Evolutionary conservation across 169 alveolate species (phyloP).

Genomic region (Plasmodium ovale): DNA sequence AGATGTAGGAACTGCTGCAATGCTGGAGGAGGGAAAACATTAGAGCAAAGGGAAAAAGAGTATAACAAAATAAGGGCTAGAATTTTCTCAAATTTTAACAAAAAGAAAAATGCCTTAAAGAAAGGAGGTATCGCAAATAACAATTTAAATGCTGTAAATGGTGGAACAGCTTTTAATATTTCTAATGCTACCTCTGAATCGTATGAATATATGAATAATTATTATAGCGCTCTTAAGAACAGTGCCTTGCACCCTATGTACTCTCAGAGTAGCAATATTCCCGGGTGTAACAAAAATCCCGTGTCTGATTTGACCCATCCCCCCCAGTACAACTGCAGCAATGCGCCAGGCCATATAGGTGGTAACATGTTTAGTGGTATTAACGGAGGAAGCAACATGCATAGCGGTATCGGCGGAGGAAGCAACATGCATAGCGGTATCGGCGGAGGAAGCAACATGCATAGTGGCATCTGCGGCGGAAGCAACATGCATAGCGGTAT

Average conservation of each 20-base stretch:
- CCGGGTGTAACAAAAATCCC: background rate
- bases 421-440: too few species aligned
- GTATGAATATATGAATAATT: slow-evolving; percentile 10
- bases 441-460: too few species aligned
- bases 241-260: background rate
- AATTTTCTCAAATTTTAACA: slow-evolving; percentile 55
- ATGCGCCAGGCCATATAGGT: too few species aligned
- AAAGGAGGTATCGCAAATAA: background rate
- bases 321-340: background rate
- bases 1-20: background rate
- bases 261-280: background rate
- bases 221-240: slow-evolving; percentile 4
- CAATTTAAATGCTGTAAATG: background rate
- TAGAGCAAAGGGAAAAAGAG: slow-evolving; percentile 60
- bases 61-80: slow-evolving; percentile 63
- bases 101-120: slow-evolving; percentile 24
- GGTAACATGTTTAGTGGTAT: too few species aligned
- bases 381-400: too few species aligned
- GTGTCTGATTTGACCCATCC: background rate
- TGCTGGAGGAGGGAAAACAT: slow-evolving; percentile 7
- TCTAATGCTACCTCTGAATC: background rate
- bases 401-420: too few species aligned
- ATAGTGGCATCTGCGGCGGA: too few species aligned
- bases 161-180: background rate
- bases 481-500: too few species aligned